Conservation (phyloP, 2,329 filamentous ascomycete species). For the Alternaria triticimaculans region DNA sequence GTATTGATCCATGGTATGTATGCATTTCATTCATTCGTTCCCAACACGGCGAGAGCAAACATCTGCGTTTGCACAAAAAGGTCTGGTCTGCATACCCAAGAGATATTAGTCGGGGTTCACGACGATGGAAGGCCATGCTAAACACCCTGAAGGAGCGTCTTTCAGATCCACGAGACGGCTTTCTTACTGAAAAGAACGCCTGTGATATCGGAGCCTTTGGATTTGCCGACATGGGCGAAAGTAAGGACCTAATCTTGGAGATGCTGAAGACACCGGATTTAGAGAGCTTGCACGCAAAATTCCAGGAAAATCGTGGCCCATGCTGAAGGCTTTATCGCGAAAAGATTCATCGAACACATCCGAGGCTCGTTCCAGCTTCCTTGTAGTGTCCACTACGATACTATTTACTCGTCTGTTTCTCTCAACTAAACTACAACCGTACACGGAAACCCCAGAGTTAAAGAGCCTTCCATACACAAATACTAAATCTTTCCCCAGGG, state of each 20-base stretch:
- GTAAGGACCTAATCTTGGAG: not conserved
- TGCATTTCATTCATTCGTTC: not conserved
- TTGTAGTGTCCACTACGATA: not conserved
- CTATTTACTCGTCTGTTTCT: not conserved
- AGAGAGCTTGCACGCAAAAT: too few relatives aligned
- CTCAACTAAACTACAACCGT: not conserved
- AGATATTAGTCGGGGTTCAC: not conserved
- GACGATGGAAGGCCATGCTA: not conserved
- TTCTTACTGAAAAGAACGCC: not conserved
- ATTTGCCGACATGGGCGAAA: not conserved
- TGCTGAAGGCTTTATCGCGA: too few relatives aligned
- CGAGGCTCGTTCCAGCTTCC: not conserved
- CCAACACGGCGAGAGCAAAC: not conserved
- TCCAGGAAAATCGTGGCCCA: too few relatives aligned
- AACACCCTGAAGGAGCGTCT: not conserved
- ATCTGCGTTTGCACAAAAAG: not conserved
- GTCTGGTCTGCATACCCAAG: not conserved
- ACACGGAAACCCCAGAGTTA: not conserved
- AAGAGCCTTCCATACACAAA: not conserved
- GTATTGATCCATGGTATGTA: slow-evolving; percentile 9
- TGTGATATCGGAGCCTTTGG: not conserved
- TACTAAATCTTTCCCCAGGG: not conserved
- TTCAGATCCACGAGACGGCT: not conserved
- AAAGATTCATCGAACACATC: not conserved
- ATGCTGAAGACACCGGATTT: too few relatives aligned